Evolutionary conservation across 495 filamentous ascomycete species (phyloP).

Genomic region (Xylaria acuta): DNA sequence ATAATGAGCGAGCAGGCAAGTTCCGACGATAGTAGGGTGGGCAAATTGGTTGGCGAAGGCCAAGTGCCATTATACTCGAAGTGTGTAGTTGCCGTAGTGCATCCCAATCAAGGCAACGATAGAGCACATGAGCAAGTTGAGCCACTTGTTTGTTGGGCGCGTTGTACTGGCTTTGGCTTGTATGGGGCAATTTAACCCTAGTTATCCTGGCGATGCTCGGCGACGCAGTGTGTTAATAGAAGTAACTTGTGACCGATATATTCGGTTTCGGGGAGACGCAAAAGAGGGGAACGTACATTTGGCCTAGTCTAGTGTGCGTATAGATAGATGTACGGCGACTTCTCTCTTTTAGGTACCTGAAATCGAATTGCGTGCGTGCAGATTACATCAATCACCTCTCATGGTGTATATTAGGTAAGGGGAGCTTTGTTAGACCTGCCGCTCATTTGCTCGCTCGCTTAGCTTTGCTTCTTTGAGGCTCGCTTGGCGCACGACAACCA

Average conservation of each 20-base stretch:
- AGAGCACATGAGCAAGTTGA: not conserved
- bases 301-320: not conserved
- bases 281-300: slow-evolving; percentile 2
- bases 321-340: not conserved
- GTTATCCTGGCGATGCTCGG: not conserved
- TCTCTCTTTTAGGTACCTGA: not conserved
- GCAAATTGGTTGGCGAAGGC: slow-evolving; percentile 5
- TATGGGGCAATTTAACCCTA: not conserved
- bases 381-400: not conserved
- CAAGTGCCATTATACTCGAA: not conserved
- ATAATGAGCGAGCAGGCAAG: not conserved
- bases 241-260: not conserved
- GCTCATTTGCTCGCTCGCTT: slow-evolving; percentile 15
- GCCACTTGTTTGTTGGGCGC: not conserved
- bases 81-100: not conserved
- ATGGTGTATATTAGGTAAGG: not conserved
- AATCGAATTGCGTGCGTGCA: not conserved
- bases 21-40: not conserved
- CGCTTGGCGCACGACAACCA: not conserved
- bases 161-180: not conserved
- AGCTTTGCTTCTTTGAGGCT: slow-evolving; percentile 5
- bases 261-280: not conserved
- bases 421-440: not conserved
- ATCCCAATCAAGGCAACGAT: not conserved
- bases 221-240: no score